phyloP scores from a whole-genome alignment of 352 stramenopile species.

The Thraustotheca clavata region DNA sequence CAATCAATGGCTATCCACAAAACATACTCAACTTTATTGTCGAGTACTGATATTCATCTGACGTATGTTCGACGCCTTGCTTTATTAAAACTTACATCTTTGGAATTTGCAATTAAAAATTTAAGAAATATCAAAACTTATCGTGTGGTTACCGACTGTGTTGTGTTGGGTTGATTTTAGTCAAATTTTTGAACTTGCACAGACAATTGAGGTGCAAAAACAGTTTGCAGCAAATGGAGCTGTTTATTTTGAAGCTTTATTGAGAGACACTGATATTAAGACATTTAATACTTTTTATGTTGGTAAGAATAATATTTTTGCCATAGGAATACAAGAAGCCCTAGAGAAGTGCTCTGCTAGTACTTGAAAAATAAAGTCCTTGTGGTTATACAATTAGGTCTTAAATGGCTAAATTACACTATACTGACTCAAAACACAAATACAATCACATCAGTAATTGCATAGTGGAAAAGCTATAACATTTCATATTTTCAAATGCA shows the following conservation, averaged over 20 bases:
- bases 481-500: background rate
- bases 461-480: background rate
- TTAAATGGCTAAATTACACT: background rate
- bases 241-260: conserved; percentile 16
- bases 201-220: background rate
- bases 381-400: background rate
- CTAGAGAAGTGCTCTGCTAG: no score
- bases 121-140: background rate
- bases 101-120: background rate
- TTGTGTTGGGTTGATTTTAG: conserved; percentile 14
- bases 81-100: background rate
- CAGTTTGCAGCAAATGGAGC: background rate
- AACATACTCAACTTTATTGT: background rate
- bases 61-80: background rate
- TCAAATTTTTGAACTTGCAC: background rate
- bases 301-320: background rate
- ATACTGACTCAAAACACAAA: background rate
- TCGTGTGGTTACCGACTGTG: background rate
- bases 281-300: background rate
- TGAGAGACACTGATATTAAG: background rate
- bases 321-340: background rate
- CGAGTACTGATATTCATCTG: background rate
- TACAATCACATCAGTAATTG: background rate
- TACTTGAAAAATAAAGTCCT: no score
- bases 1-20: background rate